Evolutionary conservation across 2,329 filamentous ascomycete species (phyloP).

Genomic region (Diaporthe citriasiana): DNA sequence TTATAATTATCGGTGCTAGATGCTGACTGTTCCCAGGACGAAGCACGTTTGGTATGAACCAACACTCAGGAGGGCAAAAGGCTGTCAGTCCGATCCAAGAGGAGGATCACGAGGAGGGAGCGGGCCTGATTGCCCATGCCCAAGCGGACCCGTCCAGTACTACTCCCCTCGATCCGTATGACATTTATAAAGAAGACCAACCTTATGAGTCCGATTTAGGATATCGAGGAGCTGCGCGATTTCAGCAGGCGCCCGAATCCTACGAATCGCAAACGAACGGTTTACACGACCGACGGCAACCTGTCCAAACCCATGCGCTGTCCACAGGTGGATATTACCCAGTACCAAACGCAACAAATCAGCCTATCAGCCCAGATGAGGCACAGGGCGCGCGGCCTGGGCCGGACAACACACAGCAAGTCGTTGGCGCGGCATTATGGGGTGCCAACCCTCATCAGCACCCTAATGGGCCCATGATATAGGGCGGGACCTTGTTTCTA

Average conservation of each 20-base stretch:
- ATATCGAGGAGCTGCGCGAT: slow-evolving; percentile 39
- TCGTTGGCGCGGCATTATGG: slow-evolving; percentile 53
- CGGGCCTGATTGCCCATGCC: slow-evolving; percentile 53
- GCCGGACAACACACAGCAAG: slow-evolving; percentile 51
- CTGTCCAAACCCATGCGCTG: slow-evolving; percentile 12
- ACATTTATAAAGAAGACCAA: slow-evolving; percentile 37
- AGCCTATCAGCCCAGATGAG: slow-evolving; percentile 29
- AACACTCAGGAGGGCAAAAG: slow-evolving; percentile 33
- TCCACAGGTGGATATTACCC: slow-evolving; percentile 34
- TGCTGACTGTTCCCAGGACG: slow-evolving; percentile 40
- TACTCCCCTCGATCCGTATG: slow-evolving; percentile 41
- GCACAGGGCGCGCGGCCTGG: slow-evolving; percentile 41
- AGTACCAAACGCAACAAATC: slow-evolving; percentile 25
- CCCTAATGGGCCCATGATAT: slow-evolving; percentile 38
- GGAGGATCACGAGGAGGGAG: slow-evolving; percentile 48
- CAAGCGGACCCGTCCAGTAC: slow-evolving; percentile 50
- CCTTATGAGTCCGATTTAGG: slow-evolving; percentile 43
- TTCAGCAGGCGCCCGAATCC: slow-evolving; percentile 32
- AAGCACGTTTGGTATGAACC: slow-evolving; percentile 47
- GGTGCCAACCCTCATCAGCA: slow-evolving; percentile 44
- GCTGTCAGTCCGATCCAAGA: slow-evolving; percentile 32
- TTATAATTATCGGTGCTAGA: neutral
- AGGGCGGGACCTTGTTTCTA: slow-evolving; percentile 6
- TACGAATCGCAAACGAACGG: slow-evolving; percentile 26
- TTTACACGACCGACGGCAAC: slow-evolving; percentile 28